A percentile compares a stretch with the other conserved stretches of the same genome.
These are phyloP conservation scores for Aspergillus tubingensis DNA, from an alignment of 2,329 filamentous ascomycete genomes.

Conservation along the genomic window DNA sequence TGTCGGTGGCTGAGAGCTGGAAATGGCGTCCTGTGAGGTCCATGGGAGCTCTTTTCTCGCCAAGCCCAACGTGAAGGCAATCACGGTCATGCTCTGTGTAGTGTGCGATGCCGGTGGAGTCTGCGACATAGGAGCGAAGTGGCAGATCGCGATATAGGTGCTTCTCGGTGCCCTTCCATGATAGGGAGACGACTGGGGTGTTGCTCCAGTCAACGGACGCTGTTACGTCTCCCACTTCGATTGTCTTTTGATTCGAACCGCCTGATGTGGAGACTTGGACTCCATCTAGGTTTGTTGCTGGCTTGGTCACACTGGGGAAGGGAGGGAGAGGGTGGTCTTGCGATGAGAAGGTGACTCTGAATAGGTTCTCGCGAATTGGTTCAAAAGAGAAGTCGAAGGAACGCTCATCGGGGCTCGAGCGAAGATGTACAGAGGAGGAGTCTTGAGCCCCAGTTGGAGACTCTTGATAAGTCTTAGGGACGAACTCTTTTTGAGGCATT, in stretches of 20 bases:
- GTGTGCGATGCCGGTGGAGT: constrained; percentile 63
- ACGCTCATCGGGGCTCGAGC: constrained; percentile 42
- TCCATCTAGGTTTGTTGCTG: constrained; percentile 40
- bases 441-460: constrained; percentile 26
- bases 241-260: constrained; percentile 41
- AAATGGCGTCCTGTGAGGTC: constrained; percentile 68
- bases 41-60: constrained; percentile 73
- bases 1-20: constrained; percentile 68
- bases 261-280: constrained; percentile 35
- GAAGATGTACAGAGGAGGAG: constrained; percentile 43
- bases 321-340: constrained; percentile 64
- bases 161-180: constrained; percentile 51
- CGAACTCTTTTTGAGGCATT: constrained; percentile 55
- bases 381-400: constrained; percentile 64
- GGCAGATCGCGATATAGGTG: constrained; percentile 65
- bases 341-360: constrained; percentile 68
- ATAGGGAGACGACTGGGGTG: constrained; percentile 60
- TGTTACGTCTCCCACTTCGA: constrained; percentile 52
- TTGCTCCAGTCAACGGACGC: constrained; percentile 62
- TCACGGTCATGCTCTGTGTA: constrained; percentile 64
- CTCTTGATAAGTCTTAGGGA: constrained; percentile 41
- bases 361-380: constrained; percentile 62
- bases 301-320: constrained; percentile 60
- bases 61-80: constrained; percentile 68
- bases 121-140: constrained; percentile 65